Evolutionary conservation across 2,329 filamentous ascomycete genomes (phyloP).

Genomic region (Rutstroemia sp.): DNA sequence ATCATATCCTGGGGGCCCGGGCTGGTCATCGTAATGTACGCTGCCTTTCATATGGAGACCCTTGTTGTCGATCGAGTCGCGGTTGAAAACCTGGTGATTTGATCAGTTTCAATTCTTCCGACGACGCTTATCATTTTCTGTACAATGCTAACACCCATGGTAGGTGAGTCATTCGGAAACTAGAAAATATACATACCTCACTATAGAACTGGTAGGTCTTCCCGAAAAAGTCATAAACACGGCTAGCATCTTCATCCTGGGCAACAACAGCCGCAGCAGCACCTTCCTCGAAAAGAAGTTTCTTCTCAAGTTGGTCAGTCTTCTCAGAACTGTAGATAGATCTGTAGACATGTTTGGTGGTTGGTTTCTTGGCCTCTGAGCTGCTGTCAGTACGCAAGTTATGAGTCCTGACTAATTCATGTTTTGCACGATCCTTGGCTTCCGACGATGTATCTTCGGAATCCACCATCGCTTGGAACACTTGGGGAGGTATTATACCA

Average conservation of each 20-base stretch:
- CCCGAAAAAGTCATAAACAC: constrained; percentile 44
- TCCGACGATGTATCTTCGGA: neutral
- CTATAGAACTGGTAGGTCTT: constrained; percentile 43
- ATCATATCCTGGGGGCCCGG: constrained; percentile 24
- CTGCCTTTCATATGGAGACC: constrained; percentile 42
- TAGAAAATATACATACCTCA: constrained; percentile 18
- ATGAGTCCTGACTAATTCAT: neutral
- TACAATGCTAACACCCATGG: too few relatives aligned
- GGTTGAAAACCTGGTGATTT: constrained; percentile 33
- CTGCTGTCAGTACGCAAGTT: neutral
- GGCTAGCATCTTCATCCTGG: constrained; percentile 34
- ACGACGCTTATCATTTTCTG: neutral
- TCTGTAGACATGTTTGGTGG: neutral
- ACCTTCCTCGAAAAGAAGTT: constrained; percentile 10
- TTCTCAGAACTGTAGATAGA: constrained; percentile 8
- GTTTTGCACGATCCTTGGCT: neutral
- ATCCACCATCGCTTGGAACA: neutral
- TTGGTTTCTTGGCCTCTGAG: neutral
- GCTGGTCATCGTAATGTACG: constrained; percentile 37
- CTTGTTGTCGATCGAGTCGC: constrained; percentile 45
- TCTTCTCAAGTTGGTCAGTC: constrained; percentile 11
- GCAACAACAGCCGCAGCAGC: neutral
- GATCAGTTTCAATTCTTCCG: neutral
- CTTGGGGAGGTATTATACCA: neutral
- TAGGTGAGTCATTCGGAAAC: neutral